phyloP scores from a whole-genome alignment of 768 basidiomycete genomes.

The Rubroboletus pulcherrimus region DNA sequence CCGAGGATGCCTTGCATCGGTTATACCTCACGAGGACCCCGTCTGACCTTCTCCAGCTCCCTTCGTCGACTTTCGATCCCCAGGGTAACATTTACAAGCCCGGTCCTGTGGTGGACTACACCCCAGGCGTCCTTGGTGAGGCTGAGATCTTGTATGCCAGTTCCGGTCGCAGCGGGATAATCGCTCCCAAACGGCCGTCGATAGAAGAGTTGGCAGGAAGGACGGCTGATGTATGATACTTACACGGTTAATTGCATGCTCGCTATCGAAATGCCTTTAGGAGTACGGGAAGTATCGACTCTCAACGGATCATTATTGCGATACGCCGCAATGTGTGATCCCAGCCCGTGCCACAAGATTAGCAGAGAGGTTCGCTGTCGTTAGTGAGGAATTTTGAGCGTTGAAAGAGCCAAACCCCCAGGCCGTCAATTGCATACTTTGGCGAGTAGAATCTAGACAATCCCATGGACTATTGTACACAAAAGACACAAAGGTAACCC shows the following conservation, averaged over 20 bases:
- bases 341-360: background rate
- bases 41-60: conserved; percentile 61
- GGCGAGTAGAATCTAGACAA: background rate
- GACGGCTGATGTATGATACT: conserved; percentile 28
- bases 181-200: conserved; percentile 31
- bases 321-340: background rate
- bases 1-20: conserved; percentile 80
- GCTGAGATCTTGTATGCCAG: conserved; percentile 69
- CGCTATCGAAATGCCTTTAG: conserved; percentile 13
- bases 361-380: background rate
- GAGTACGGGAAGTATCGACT: background rate
- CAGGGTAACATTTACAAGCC: conserved; percentile 51
- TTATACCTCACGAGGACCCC: conserved; percentile 81
- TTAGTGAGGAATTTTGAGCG: background rate
- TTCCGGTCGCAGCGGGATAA: conserved; percentile 50
- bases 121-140: conserved; percentile 51
- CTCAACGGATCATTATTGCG: background rate
- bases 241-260: conserved; percentile 25
- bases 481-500: background rate
- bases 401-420: too few relatives aligned
- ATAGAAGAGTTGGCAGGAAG: conserved; percentile 20
- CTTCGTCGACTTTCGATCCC: conserved; percentile 70
- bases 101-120: conserved; percentile 46
- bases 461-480: background rate
- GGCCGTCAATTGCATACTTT: too few relatives aligned